These are phyloP conservation scores for Xerocomellus intermedius DNA, from an alignment of 768 basidiomycete genomes.

Conservation along the genomic window DNA sequence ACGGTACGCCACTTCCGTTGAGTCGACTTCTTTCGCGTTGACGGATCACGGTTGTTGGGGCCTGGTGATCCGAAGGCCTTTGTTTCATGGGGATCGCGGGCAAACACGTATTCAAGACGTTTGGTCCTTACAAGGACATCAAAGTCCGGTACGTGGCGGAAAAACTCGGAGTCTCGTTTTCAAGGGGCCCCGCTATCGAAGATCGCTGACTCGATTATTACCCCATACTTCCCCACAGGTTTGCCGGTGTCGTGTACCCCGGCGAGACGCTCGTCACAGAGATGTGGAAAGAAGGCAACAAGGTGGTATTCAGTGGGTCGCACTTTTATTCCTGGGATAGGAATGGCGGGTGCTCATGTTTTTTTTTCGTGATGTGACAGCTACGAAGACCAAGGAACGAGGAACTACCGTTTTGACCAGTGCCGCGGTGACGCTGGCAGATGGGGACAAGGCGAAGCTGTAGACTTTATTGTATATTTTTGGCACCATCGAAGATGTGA, in stretches of 20 bases:
- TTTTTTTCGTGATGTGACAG: constrained; percentile 37
- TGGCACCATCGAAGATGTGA: not conserved
- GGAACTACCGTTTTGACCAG: constrained; percentile 67
- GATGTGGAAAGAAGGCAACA: constrained; percentile 97
- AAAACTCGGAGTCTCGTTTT: not conserved
- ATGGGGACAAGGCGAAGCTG: constrained; percentile 58
- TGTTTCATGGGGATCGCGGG: constrained; percentile 92
- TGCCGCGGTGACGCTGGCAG: constrained; percentile 75
- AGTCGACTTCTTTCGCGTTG: not conserved
- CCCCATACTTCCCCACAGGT: constrained; percentile 43
- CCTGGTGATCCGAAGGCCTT: constrained; percentile 46
- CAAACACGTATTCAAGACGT: constrained; percentile 88
- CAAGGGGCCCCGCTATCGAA: not conserved
- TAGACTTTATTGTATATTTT: constrained; percentile 25
- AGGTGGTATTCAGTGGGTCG: constrained; percentile 87
- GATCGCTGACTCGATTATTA: not conserved
- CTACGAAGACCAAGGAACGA: constrained; percentile 86
- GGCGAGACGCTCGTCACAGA: constrained; percentile 94
- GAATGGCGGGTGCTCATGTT: not conserved
- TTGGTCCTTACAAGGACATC: constrained; percentile 85
- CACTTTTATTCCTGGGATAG: not conserved
- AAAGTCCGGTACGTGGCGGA: constrained; percentile 73
- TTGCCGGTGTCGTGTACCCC: constrained; percentile 89
- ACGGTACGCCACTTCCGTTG: constrained; percentile 41
- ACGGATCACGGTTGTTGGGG: not conserved